Base-by-base conservation (phyloP, 345 rosid genomes). In the Euclidium syriacum region DNA sequence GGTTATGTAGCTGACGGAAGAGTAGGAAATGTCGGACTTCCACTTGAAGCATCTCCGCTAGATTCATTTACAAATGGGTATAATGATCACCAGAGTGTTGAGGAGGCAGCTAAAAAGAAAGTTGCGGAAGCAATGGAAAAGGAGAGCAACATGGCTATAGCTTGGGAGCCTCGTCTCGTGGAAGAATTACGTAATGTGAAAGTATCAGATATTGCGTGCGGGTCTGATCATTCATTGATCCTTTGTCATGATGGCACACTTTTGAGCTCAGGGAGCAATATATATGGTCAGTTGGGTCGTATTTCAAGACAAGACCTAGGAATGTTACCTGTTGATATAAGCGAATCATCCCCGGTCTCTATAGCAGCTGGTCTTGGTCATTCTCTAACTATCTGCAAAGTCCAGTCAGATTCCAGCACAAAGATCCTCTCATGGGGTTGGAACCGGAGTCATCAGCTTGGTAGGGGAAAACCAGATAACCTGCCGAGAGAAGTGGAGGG, bases 1-100 rank as follows among this genome's bases (percentile, higher is more conserved):
- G 97, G 96, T 70, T 90, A 87, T 76, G 83, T 76, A 19, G 96
- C 99, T 25, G 95, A 94, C 78, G 97, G 95, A 42, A 71, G 92
- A 74, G 58, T 90, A 30, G 97, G 97, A 46, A 84, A 75, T 65
- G 72, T 81, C 0, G 85, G 84, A 3, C 68, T 77, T 51, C 18
- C 72, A 33, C 74, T 72, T 53, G 83, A 77, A 71, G 71, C 38
- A 1, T 86, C 95, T 67, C 62, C 65, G 4, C 71, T 88, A n/a
- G 96, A 86, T 68, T 78, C 87, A 10, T 15, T 46, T 25, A 44
- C 67, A 7, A 55, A 33, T 52, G 38, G 36, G 46, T 47, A 58
- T 42, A 24, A 4, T 35, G 20, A 49, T 52, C 70, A 24, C 0
- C 60, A 61, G 46, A 12, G 30, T 19, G 58, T 73, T 17, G 91